These are phyloP conservation scores for Raddia distichophylla DNA, from an alignment of 176 grass and related monocot genomes.

Conservation along the genomic window DNA sequence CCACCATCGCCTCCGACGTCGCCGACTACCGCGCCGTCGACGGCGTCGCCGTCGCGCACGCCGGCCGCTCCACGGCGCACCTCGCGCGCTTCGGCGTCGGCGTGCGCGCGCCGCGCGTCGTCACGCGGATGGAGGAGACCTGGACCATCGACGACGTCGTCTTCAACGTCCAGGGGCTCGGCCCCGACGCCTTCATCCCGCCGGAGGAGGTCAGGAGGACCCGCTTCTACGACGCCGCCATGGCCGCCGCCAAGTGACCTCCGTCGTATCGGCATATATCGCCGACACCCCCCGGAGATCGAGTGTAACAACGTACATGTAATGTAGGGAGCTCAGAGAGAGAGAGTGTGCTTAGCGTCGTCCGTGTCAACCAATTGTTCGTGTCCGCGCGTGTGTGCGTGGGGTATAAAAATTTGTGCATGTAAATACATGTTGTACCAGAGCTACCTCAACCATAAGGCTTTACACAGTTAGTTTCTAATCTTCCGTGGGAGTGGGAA, in stretches of 20 bases:
- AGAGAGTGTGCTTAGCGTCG: slow-evolving; percentile 34
- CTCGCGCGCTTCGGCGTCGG: slow-evolving; percentile 89
- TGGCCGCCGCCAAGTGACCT: slow-evolving; percentile 49
- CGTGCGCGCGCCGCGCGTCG: slow-evolving; percentile 64
- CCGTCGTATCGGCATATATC: too few relatives aligned
- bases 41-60: slow-evolving; percentile 70
- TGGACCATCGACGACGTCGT: slow-evolving; percentile 94
- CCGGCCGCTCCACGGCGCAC: slow-evolving; percentile 69
- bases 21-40: slow-evolving; percentile 76
- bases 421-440: slow-evolving; percentile 50
- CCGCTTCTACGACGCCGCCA: slow-evolving; percentile 60
- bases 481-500: background rate
- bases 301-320: background rate
- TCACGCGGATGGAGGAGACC: slow-evolving; percentile 90
- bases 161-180: slow-evolving; percentile 87
- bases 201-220: slow-evolving; percentile 86
- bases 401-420: background rate
- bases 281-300: background rate
- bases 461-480: background rate
- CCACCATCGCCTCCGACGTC: slow-evolving; percentile 64
- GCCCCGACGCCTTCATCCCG: slow-evolving; percentile 82
- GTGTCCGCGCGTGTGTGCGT: background rate
- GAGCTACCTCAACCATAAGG: slow-evolving; percentile 23
- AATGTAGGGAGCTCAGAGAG: slow-evolving; percentile 12
- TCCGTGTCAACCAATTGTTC: slow-evolving; percentile 18